Base-by-base conservation (phyloP, 139 green algal species). In the Micractinium conductrix region DNA sequence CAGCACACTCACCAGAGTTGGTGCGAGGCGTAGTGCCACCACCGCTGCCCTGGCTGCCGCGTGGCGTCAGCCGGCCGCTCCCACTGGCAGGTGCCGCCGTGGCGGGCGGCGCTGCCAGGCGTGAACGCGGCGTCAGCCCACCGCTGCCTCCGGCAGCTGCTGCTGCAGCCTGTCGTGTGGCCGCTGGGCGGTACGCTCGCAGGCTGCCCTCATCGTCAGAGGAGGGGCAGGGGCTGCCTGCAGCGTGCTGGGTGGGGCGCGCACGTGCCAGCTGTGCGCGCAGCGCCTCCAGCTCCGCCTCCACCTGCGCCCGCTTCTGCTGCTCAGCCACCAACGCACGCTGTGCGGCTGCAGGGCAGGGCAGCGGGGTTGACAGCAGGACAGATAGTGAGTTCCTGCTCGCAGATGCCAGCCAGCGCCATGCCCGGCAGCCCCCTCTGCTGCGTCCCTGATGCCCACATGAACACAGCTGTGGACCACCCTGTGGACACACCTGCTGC, bases 221-320 rank as follows among this genome's bases (percentile, higher is more conserved):
- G 4, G 70, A 63, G 0, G 12, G 38, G n/a, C 42, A 60, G 19
- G 50, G 24, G 37, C 53, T 78, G 81, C 58, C 37, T 43, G 30
- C 44, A 48, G 22, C n/a, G n/a, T n/a, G 33, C 35, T 53, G 62
- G 28, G 28, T 43, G 53, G 2, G 4, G 68, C 78, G 65, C 2
- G 53, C 33, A 8, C 40, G 37, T 1, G 75, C 40, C 50, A 89
- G 85, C 83, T 85, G 69, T 3, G 83, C 44, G 0, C 60, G 43
- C 58, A 88, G 74, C 21, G 50, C 42, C 70, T 79, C 75, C 74
- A 81, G 2, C 75, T 88, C 74, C 17, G 42, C 50, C 55, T 88
- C 30, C 67, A 78, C n/a, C 40, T 65, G 43, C 0, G 69, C 42
- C 45, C 21, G 28, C 58, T 74, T n/a, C 58, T 79, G n/a, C 83